phyloP scores from a whole-genome alignment of 1,284 basidiomycete species.

The Sporisorium iseilematis-ciliati region DNA sequence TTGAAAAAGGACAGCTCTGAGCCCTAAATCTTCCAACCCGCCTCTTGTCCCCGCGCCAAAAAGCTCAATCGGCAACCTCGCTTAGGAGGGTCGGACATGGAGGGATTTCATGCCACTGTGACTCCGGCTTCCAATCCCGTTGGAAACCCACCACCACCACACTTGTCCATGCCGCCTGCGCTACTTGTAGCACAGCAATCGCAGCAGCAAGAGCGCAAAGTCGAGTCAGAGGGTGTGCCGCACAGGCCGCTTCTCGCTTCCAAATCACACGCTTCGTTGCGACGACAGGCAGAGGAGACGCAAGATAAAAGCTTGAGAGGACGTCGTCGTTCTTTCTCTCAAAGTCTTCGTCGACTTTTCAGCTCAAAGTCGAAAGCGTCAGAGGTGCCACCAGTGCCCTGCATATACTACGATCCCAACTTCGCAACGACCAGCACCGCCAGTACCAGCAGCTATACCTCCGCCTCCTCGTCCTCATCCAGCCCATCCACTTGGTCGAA shows the following conservation, averaged over 20 bases:
- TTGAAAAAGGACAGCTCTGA: neutral
- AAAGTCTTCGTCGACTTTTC: slow-evolving; percentile 20
- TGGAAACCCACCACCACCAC: slow-evolving; percentile 15
- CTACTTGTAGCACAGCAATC: neutral
- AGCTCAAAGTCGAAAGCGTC: neutral
- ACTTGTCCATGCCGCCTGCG: slow-evolving; percentile 2
- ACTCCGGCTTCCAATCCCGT: neutral
- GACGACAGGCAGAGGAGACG: neutral
- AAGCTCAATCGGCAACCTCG: neutral
- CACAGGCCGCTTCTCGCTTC: neutral
- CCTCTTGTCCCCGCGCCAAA: no score
- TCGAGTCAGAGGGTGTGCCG: slow-evolving; percentile 1
- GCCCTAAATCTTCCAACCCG: neutral
- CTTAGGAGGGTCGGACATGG: slow-evolving; percentile 11
- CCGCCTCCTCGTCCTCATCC: neutral
- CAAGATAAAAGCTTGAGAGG: neutral
- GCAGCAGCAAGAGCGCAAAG: neutral
- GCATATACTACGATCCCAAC: neutral
- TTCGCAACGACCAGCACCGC: neutral
- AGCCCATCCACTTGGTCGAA: slow-evolving; percentile 2
- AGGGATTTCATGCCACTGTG: slow-evolving; percentile 18
- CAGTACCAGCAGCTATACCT: neutral
- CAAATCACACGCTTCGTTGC: neutral
- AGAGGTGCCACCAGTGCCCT: slow-evolving; percentile 4
- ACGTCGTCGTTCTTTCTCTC: slow-evolving; percentile 19